Base-by-base conservation (phyloP, 345 rosid species). In the Aegle marmelos region DNA sequence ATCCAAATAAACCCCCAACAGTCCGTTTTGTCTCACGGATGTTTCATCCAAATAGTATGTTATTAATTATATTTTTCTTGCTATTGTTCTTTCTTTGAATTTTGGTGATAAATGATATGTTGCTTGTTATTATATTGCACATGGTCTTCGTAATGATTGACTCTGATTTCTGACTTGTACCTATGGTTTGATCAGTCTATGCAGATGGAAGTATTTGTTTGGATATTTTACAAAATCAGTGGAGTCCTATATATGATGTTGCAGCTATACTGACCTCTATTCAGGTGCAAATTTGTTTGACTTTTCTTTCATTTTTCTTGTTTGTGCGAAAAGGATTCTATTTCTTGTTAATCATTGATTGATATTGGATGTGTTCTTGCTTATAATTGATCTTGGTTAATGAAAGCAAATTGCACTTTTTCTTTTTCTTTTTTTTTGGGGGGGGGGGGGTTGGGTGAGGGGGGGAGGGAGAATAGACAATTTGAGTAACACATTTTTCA, bases 131-230 rank as follows among this genome's bases (percentile, higher is more conserved):
- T 56, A 9, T 33, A 19, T 30, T 17, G 27, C 62, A 5, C 13
- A 10, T 30, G 9, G 22, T 65, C 67, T 62, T 41, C 19, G n/a
- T 41, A 17, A 34, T 67, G 6, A 8, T 57, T 59, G 53, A 28
- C 31, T 30, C 16, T 69, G 9, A 2, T 70, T 57, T 72, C 61
- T 30, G 19, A 36, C 76, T 59, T 56, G 39, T 17, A 25, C 24
- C 24, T 9, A 73, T 68, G 72, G 31, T 74, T 24, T 79, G 24
- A 66, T 54, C 85, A 95, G 98, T 95, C 67, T 93, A 93, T 83
- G 98, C 98, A 7, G 98, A 95, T 83, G 98, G 98, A 76, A 95
- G 98, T 71, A 93, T 95, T 66, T 95, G 98, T 82, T 87, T 95
- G 85, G 98, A 95, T 82, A 95, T 95, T 80, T 82, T 95, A 63